Base-by-base conservation (phyloP, 2,329 filamentous ascomycete species). In the Fusarium camptoceras region DNA sequence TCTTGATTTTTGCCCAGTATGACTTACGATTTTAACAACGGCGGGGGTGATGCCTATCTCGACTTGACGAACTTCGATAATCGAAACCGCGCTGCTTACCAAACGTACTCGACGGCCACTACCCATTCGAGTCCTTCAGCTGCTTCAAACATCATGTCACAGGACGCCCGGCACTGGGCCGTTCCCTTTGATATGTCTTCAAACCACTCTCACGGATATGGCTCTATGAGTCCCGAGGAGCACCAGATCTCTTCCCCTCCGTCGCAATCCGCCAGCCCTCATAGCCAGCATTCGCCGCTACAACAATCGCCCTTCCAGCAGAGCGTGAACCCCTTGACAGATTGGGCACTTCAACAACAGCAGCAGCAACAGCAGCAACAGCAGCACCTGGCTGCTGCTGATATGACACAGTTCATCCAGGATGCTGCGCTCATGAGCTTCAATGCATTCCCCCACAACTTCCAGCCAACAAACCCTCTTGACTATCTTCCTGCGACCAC, bases 401-500 rank as follows among this genome's bases (percentile, higher is more conserved):
- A 87, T 44, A 79, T 87, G 54, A 80, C 85, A 42, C 80, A 82
- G 31, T 88, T 85, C 73, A 84, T 89, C 55, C 88, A 87, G 74
- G 88, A 90, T 67, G 82, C 85, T 41, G 82, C 86, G 8, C 79
- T 90, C 67, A 83, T 89, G 73, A 84, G 79, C 70, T 88, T 87
- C 78, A 85, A 84, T 73, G 79, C 85, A 11, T 88, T 87, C 72
- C 78, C 82, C 24, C 72, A 84, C 43, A 81, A 79, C 71, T 88
- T 86, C 76, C 88, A 86, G 76, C 83, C 85, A 60, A 84, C 86
- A 64, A 85, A 83, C 59, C 80, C 87, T 34, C 83, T 90, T 61
- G 88, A 88, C 68, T 91, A 91, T 79, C 84, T 87, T 66, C 89
- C 85, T 57, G 84, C 84, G 76, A 84, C 89, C 10, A 88, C 88